Conservation (phyloP, 1,139 yeast genomes). For the Candida neerlandica region DNA sequence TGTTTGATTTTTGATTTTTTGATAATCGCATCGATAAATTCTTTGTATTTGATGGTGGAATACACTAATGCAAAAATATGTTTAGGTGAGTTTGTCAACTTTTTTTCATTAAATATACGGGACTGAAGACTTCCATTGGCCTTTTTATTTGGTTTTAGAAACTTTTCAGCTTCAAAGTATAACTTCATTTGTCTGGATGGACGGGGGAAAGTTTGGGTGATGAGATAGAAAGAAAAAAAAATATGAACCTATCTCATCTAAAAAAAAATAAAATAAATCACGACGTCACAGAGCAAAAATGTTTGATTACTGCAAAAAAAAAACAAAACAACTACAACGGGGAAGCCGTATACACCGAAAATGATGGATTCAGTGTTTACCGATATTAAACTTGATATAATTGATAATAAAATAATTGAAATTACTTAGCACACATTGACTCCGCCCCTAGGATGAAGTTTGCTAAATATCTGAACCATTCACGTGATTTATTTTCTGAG, state of each 20-base stretch:
- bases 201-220: constrained; percentile 3
- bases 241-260: background rate
- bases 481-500: background rate
- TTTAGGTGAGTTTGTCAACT: constrained; percentile 55
- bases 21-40: constrained; percentile 61
- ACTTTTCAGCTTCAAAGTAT: constrained; percentile 64
- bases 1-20: constrained; percentile 64
- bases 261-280: background rate
- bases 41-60: constrained; percentile 72
- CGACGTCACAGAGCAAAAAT: background rate
- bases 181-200: constrained; percentile 47
- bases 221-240: background rate
- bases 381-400: too few species aligned
- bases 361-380: too few species aligned
- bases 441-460: too few species aligned
- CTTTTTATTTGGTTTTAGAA: constrained; percentile 26
- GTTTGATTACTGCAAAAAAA: constrained; percentile 3
- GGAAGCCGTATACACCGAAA: too few species aligned
- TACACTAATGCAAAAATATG: constrained; percentile 83
- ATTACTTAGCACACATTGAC: too few species aligned
- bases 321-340: background rate
- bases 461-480: too few species aligned
- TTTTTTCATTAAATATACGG: constrained; percentile 59
- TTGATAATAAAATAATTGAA: too few species aligned
- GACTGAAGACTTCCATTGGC: constrained; percentile 57